phyloP scores from a whole-genome alignment of 257 asterid genomes.

The Solanum clarkiae region DNA sequence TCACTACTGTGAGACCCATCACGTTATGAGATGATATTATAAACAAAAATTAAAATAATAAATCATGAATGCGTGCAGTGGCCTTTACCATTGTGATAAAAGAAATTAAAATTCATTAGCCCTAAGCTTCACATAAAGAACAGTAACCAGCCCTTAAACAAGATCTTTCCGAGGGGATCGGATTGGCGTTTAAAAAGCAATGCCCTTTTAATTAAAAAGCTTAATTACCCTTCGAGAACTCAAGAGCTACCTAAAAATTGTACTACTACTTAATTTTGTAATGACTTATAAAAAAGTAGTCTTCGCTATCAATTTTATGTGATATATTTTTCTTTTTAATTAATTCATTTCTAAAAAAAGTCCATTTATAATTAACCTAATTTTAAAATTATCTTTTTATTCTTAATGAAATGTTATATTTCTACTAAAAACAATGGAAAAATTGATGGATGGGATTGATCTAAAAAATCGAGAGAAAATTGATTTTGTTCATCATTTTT shows the following conservation, averaged over 20 bases:
- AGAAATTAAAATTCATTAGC: not conserved
- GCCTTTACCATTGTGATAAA: not conserved
- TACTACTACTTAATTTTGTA: not conserved
- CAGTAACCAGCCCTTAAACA: not conserved
- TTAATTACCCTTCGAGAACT: constrained; percentile 25
- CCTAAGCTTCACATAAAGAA: not conserved
- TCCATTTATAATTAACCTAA: not conserved
- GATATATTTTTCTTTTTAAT: not conserved
- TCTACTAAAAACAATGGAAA: not conserved
- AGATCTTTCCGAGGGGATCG: constrained; percentile 23
- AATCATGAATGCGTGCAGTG: not conserved
- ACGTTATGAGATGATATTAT: not conserved
- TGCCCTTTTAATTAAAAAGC: not conserved
- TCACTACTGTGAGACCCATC: not conserved
- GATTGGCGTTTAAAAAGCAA: not conserved
- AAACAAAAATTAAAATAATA: not conserved
- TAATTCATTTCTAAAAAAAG: not conserved
- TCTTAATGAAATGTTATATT: not conserved
- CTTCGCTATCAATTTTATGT: not conserved
- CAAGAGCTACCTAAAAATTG: constrained; percentile 19
- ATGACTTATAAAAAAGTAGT: not conserved
- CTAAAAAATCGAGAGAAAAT: no score
- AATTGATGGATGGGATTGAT: no score
- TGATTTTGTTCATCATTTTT: no score
- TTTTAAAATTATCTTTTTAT: not conserved